phyloP scores from a whole-genome alignment of 192 early-diverging fungal species.

The Phlyctochytrium arcticum region DNA sequence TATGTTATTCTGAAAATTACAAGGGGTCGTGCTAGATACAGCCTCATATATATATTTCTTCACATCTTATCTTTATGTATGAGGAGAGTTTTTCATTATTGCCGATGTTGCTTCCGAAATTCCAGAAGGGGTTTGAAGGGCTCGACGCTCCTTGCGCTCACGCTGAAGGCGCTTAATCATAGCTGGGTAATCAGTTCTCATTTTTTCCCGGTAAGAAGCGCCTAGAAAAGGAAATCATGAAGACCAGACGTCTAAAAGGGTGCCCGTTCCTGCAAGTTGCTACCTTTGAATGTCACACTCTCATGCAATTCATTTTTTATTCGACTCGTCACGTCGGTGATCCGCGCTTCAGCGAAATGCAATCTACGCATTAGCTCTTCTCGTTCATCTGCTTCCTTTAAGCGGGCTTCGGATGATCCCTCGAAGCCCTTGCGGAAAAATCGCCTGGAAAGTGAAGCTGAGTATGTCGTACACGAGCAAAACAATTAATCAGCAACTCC shows the following conservation, averaged over 20 bases:
- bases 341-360: constrained; percentile 39
- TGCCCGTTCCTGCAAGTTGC: neutral
- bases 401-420: constrained; percentile 40
- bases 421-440: constrained; percentile 41
- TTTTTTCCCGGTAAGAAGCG: constrained; percentile 51
- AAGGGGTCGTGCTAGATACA: no score
- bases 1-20: no score
- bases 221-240: no score
- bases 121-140: no score
- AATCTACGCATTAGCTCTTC: constrained; percentile 42
- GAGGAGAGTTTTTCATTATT: no score
- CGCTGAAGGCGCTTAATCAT: constrained; percentile 18
- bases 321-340: constrained; percentile 27
- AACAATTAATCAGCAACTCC: constrained; percentile 5
- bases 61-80: no score
- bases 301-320: constrained; percentile 49
- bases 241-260: neutral
- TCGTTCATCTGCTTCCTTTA: constrained; percentile 40
- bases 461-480: no score
- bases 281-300: constrained; percentile 52
- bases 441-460: no score
- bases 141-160: neutral
- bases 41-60: no score
- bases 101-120: no score
- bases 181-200: constrained; percentile 50